Conservation (phyloP, 495 filamentous ascomycete genomes). For the Umbilicaria muhlenbergii region DNA sequence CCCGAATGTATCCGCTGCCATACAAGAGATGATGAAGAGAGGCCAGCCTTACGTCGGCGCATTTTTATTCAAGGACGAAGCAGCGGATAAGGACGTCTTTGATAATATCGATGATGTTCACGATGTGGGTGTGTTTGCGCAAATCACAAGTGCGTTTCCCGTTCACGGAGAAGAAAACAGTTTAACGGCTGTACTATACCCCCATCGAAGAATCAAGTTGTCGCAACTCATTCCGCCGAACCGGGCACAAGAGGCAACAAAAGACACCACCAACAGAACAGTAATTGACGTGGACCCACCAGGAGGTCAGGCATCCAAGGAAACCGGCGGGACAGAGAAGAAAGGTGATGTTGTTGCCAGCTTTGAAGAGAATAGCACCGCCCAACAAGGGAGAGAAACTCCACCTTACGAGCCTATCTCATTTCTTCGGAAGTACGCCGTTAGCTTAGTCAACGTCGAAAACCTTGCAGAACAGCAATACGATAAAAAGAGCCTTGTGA, state of each 20-base stretch:
- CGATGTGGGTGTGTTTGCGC: constrained; percentile 91
- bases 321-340: constrained; percentile 40
- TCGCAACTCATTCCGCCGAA: constrained; percentile 57
- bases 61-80: constrained; percentile 93
- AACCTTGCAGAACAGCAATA: constrained; percentile 77
- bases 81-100: constrained; percentile 81
- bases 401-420: constrained; percentile 70
- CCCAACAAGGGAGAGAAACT: constrained; percentile 27
- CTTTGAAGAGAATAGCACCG: constrained; percentile 62
- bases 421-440: constrained; percentile 77
- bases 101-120: constrained; percentile 78
- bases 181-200: constrained; percentile 86
- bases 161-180: constrained; percentile 62
- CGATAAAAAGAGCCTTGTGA: constrained; percentile 73
- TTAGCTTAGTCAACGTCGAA: constrained; percentile 87
- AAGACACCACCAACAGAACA: constrained; percentile 16
- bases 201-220: constrained; percentile 87
- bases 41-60: constrained; percentile 96
- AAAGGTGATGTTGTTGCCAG: constrained; percentile 92
- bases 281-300: constrained; percentile 25
- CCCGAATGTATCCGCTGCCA: constrained; percentile 71
- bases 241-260: constrained; percentile 4
- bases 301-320: constrained; percentile 39
- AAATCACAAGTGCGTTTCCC: constrained; percentile 90
- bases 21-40: constrained; percentile 93